These are phyloP conservation scores for Fusarium setosum DNA, from an alignment of 2,329 filamentous ascomycete genomes.

Conservation along the genomic window DNA sequence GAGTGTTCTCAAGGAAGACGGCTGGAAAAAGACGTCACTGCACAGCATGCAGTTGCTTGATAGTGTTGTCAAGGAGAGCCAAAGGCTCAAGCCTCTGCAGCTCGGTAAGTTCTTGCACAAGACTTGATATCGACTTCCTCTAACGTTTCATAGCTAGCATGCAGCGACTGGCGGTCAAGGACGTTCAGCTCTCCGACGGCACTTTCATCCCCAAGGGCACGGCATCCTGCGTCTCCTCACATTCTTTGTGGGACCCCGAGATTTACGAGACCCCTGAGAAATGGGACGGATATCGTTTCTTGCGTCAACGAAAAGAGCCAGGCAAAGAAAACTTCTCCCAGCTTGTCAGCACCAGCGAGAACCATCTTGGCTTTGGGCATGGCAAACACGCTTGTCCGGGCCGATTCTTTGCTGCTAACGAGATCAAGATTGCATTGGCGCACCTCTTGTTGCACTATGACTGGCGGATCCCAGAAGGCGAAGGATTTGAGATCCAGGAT, in stretches of 20 bases:
- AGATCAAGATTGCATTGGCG: not conserved
- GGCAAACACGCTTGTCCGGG: not conserved
- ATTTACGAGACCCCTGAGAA: slow-evolving; percentile 17
- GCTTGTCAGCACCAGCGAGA: not conserved
- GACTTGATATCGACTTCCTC: rapidly evolving
- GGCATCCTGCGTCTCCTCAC: not conserved
- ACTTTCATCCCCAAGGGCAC: slow-evolving; percentile 13
- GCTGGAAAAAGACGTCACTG: slow-evolving; percentile 59
- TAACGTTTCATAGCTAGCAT: not conserved
- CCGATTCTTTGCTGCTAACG: not conserved
- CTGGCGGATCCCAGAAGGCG: not conserved
- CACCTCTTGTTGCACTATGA: not conserved
- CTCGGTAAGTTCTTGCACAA: slow-evolving; percentile 35
- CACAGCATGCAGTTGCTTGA: slow-evolving; percentile 59
- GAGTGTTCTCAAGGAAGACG: slow-evolving; percentile 12
- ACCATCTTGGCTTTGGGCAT: not conserved
- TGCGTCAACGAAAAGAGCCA: not conserved
- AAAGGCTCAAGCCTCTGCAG: slow-evolving; percentile 57
- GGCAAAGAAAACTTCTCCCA: not conserved
- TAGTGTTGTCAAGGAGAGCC: slow-evolving; percentile 62
- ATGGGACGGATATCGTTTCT: slow-evolving; percentile 55
- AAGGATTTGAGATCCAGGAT: not conserved
- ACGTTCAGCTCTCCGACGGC: slow-evolving; percentile 15
- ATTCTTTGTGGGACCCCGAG: not conserved
- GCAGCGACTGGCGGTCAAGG: not conserved